A percentile compares a stretch with the other conserved stretches of the same genome.
phyloP scores from a whole-genome alignment of 495 filamentous ascomycete genomes.

The Viridothelium virens region DNA sequence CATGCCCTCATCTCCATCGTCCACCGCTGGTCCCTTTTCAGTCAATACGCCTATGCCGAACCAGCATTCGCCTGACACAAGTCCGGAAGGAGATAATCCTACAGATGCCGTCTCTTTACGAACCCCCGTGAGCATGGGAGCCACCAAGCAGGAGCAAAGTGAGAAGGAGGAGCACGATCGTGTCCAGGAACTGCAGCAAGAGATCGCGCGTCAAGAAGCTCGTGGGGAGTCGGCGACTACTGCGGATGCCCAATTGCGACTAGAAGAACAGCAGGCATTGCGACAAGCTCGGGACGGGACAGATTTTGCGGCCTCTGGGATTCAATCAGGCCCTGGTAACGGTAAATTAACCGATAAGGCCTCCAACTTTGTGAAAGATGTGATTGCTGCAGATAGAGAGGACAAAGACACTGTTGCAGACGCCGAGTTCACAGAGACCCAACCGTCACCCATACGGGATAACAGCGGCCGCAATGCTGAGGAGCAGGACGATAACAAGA shows the following conservation, averaged over 20 bases:
- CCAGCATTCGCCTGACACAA: constrained; percentile 44
- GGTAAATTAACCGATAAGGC: neutral
- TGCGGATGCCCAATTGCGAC: constrained; percentile 37
- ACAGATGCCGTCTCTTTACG: constrained; percentile 34
- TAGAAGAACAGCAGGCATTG: constrained; percentile 31
- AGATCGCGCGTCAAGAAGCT: constrained; percentile 32
- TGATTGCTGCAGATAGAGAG: neutral
- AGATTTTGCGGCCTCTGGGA: constrained; percentile 1
- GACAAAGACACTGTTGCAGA: neutral
- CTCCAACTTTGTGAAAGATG: neutral
- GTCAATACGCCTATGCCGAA: constrained; percentile 37
- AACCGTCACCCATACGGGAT: neutral
- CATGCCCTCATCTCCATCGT: constrained; percentile 36
- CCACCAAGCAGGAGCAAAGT: constrained; percentile 27
- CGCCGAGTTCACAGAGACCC: neutral
- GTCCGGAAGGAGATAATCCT: constrained; percentile 46
- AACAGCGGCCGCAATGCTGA: neutral
- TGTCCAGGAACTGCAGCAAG: constrained; percentile 33
- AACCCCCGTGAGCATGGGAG: constrained; percentile 28
- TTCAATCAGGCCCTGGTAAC: neutral
- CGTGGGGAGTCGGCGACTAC: constrained; percentile 28
- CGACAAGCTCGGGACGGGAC: constrained; percentile 23
- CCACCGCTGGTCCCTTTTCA: constrained; percentile 38
- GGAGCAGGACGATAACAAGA: neutral
- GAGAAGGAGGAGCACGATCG: constrained; percentile 38